Percentiles rank a stretch among this genome's conserved stretches.
Conservation (phyloP, 768 basidiomycete genomes). For the Tylopilus subfusipes region DNA sequence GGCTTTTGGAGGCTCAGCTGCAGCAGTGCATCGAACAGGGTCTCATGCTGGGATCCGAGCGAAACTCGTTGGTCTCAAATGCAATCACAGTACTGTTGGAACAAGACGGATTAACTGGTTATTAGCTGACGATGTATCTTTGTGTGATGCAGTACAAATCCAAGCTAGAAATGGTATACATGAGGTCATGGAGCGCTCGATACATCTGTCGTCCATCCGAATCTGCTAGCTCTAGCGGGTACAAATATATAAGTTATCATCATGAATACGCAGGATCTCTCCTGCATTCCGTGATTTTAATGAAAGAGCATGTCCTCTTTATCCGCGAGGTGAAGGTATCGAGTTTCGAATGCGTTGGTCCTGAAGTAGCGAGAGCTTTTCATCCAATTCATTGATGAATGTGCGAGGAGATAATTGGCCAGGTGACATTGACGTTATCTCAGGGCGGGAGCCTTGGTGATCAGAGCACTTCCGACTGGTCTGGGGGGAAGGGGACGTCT, state of each 20-base stretch:
- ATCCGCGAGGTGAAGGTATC: conserved; percentile 1
- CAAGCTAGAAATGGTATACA: conserved; percentile 11
- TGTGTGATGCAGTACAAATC: conserved; percentile 14
- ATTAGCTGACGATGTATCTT: neutral
- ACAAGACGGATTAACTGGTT: conserved; percentile 33
- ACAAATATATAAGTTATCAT: conserved; percentile 11
- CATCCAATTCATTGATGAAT: conserved; percentile 18
- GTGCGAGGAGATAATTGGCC: conserved; percentile 15
- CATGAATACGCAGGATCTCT: neutral
- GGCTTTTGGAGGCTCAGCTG: conserved; percentile 67
- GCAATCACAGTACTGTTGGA: conserved; percentile 41
- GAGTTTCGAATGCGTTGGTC: conserved; percentile 5
- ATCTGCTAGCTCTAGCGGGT: neutral
- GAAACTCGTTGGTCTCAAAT: conserved; percentile 51
- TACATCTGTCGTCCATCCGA: neutral
- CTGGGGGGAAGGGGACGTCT: neutral
- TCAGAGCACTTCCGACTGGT: neutral
- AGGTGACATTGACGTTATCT: neutral
- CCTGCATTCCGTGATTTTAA: neutral
- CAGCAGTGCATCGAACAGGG: conserved; percentile 62
- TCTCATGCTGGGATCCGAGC: conserved; percentile 41
- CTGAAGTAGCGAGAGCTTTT: conserved; percentile 19
- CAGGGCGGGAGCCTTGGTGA: neutral
- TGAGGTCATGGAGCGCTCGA: neutral
- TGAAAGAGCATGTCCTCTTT: neutral